Conservation (phyloP, 305 asterid species). For the Fraxinus floribunda region DNA sequence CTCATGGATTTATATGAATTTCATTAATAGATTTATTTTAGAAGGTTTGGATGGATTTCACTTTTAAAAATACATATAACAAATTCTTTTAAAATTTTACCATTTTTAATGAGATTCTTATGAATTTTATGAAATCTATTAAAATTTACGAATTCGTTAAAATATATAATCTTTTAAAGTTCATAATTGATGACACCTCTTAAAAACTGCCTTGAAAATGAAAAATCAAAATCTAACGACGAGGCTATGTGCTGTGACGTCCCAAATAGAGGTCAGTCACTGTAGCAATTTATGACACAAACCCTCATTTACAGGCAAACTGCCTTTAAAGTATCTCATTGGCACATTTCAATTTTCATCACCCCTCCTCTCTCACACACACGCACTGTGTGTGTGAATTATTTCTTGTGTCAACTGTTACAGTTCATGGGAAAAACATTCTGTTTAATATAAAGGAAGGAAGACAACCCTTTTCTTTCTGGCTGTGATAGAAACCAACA, state of each 20-base stretch:
- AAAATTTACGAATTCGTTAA: too few species aligned
- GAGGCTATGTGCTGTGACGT: background rate
- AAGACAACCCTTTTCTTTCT: background rate
- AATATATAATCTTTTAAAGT: too few species aligned
- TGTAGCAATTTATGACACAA: background rate
- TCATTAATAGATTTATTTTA: too few species aligned
- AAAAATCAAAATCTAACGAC: background rate
- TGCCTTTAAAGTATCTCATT: background rate
- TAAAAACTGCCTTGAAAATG: background rate
- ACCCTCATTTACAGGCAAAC: background rate
- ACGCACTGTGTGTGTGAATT: background rate
- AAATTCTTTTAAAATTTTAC: too few species aligned
- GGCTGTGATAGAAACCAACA: background rate
- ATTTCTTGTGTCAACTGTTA: background rate
- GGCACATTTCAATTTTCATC: background rate
- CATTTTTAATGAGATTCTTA: too few species aligned
- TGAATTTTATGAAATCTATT: too few species aligned
- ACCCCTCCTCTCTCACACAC: background rate
- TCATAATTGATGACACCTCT: too few species aligned
- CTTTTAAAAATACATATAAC: too few species aligned
- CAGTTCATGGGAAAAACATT: background rate
- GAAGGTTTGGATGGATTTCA: too few species aligned
- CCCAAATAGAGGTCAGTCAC: background rate
- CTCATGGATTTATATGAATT: too few species aligned
- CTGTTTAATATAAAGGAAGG: background rate